phyloP scores from a whole-genome alignment of 192 early-diverging fungal genomes.

The Irineochytrium annulatum region DNA sequence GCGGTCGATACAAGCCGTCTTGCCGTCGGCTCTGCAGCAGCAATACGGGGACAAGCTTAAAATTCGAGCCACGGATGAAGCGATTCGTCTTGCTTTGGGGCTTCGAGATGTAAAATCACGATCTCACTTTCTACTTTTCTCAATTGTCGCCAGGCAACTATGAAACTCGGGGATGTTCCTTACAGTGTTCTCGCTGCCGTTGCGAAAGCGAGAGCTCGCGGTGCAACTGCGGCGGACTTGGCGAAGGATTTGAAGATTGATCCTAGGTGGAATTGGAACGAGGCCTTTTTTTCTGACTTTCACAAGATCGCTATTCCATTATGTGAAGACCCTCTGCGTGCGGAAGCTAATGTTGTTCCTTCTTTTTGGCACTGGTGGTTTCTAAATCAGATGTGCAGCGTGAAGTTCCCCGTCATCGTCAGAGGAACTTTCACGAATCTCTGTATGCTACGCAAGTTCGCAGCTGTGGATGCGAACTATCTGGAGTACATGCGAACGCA shows the following conservation, averaged over 20 bases:
- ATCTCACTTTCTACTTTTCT: background rate
- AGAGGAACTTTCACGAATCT: conserved; percentile 55
- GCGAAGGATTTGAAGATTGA: conserved; percentile 52
- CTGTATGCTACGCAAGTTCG: conserved; percentile 53
- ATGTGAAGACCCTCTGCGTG: conserved; percentile 48
- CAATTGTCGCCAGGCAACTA: background rate
- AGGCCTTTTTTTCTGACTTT: too few species aligned
- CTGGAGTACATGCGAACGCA: conserved; percentile 31
- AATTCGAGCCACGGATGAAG: background rate
- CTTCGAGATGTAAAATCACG: background rate
- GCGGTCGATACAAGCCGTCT: background rate
- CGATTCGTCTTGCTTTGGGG: background rate
- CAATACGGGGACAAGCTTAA: background rate
- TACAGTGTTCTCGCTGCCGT: conserved; percentile 41
- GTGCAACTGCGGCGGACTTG: conserved; percentile 55
- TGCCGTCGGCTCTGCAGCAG: background rate
- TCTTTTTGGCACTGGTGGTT: conserved; percentile 8
- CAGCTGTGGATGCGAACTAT: conserved; percentile 44
- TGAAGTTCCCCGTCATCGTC: conserved; percentile 61
- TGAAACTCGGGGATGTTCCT: conserved; percentile 18
- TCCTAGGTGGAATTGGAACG: conserved; percentile 41
- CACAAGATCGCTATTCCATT: conserved; percentile 50
- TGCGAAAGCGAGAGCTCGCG: conserved; percentile 39
- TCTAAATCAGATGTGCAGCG: conserved; percentile 25
- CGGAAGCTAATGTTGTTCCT: conserved; percentile 45